phyloP scores from a whole-genome alignment of 129 eudicot species.

The Daucus carota region DH1_v3.0 NC_030386.2:22025001-22025500 shows the following conservation, averaged over 20 bases:
- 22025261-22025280: slow-evolving; percentile 33
- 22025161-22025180: slow-evolving; percentile 45
- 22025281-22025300: slow-evolving; percentile 20
- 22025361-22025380: neutral
- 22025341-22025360: neutral
- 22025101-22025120: slow-evolving; percentile 41
- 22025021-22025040: slow-evolving; percentile 7
- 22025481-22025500: too few relatives aligned
- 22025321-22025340: slow-evolving; percentile 50
- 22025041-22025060: slow-evolving; percentile 11
- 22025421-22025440: too few relatives aligned
- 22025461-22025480: too few relatives aligned
- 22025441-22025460: too few relatives aligned
- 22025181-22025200: slow-evolving; percentile 43
- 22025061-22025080: slow-evolving; percentile 44
- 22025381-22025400: neutral
- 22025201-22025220: slow-evolving; percentile 47
- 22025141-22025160: slow-evolving; percentile 36
- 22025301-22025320: slow-evolving; percentile 33
- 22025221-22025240: slow-evolving; percentile 48
- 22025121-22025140: slow-evolving; percentile 38
- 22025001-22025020: neutral
- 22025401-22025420: neutral
- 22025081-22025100: slow-evolving; percentile 34
- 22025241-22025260: slow-evolving; percentile 29